Evolutionary conservation across 306 rosid species (phyloP), one percentile per base, ranked within the genome.

Genomic region (Trifolium subterraneum): DNA sequence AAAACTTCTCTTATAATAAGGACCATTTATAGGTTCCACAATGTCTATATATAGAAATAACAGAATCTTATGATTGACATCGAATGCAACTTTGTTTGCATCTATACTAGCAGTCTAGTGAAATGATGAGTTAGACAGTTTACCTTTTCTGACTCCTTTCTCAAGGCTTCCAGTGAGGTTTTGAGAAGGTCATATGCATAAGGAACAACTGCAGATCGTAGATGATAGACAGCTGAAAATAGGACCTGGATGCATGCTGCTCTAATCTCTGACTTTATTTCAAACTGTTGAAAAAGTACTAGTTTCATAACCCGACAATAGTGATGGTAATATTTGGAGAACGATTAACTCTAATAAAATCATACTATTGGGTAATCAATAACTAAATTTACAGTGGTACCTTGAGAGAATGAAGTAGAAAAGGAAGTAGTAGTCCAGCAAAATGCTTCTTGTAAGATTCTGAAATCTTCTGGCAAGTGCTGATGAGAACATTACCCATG

Each of bases 401-500:
- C 98, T 91, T 86, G 31, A 84, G 55, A 60, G 84, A 80, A 71
- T 11, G 76, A 61, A 91, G 78, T 76, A 93, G 85, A 60, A 16
- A 66, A 16, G 97, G 93, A 75, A 93, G 84, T 75, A 84, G 79
- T 64, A 48, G 84, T 50, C 39, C 74, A 44, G 90, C 92, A 79
- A 89, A 84, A 23, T 25, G 81, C 76, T 84, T 85, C 84, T 78
- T 86, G 50, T 86, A 75, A 18, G 88, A 77, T 71, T 84, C 92
- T 8, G 92, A 76, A 18, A 88, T 81, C 81, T 91, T 93, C 80
- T 93, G 97, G 80, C 92, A 87, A 69, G 93, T 85, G 71, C 96
- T 93, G 80, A 89, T 91, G 59, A 93, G 89, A 77, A 87, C 98
- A 90, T 91, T 93, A 14, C 94, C 97, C 97, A 93, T 88, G 89